phyloP scores from a whole-genome alignment of 1,139 yeast species.

The Kazachstania sp. region DNA sequence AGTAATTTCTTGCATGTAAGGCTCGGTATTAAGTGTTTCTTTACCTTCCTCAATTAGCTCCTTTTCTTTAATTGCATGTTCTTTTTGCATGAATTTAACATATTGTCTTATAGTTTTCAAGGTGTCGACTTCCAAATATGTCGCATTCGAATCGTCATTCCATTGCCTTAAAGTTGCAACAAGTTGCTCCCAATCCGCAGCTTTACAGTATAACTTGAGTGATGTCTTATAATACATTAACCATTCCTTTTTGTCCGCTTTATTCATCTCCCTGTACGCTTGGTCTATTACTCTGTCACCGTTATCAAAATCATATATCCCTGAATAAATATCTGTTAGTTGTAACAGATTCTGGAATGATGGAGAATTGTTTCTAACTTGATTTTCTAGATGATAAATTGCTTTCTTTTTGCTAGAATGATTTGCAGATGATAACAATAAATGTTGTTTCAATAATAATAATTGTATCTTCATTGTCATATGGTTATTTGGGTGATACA shows the following conservation, averaged over 20 bases:
- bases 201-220: conserved; percentile 16
- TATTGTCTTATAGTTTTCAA: conserved; percentile 6
- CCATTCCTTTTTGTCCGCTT: conserved; percentile 2
- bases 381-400: background rate
- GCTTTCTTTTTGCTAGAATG: background rate
- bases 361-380: no score
- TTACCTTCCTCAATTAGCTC: background rate
- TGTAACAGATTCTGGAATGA: conserved; percentile 5
- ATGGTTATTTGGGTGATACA: conserved; percentile 8
- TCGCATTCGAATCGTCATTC: conserved; percentile 17
- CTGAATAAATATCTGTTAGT: background rate
- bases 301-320: conserved; percentile 2
- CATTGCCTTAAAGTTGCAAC: conserved; percentile 16
- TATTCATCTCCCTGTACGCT: background rate
- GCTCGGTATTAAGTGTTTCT: background rate
- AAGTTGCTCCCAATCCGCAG: conserved; percentile 12
- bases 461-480: conserved; percentile 20
- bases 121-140: conserved; percentile 11
- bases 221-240: conserved; percentile 1
- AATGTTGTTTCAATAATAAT: conserved; percentile 17
- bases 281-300: background rate
- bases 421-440: background rate
- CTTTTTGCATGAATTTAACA: background rate
- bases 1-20: background rate
- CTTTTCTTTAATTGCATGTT: background rate